A percentile compares a stretch with the other conserved stretches of the same genome.
Conservation (phyloP, 2,329 filamentous ascomycete species). For the Decorospora gaudefroyi region DNA sequence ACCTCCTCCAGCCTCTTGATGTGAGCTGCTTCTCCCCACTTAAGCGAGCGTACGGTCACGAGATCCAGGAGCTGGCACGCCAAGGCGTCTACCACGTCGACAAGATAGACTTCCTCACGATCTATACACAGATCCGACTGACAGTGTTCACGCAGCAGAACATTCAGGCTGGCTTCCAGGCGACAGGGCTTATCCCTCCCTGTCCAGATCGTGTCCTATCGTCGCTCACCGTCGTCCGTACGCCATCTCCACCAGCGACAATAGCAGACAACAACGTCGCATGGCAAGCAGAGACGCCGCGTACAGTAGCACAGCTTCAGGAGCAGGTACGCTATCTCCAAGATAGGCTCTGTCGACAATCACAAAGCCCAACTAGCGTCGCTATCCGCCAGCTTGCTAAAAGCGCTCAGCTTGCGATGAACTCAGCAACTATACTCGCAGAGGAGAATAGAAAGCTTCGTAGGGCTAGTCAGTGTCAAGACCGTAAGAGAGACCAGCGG, state of each 20-base stretch:
- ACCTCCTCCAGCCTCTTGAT: conserved; percentile 50
- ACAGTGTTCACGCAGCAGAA: conserved; percentile 15
- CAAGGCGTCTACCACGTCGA: conserved; percentile 37
- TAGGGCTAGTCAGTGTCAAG: no score
- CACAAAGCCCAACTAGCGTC: conserved; percentile 22
- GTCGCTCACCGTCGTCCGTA: no score
- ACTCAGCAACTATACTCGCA: no score
- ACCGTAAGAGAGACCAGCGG: no score
- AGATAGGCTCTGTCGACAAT: conserved; percentile 16
- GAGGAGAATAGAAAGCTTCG: no score
- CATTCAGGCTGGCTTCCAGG: conserved; percentile 21
- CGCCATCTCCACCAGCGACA: conserved; percentile 21
- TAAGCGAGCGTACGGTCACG: conserved; percentile 39
- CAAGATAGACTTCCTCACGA: conserved; percentile 29
- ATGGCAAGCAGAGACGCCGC: conserved; percentile 25
- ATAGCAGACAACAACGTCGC: neutral
- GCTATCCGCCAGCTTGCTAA: conserved; percentile 24
- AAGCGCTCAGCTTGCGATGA: conserved; percentile 16
- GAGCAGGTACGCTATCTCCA: conserved; percentile 21
- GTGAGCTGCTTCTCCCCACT: conserved; percentile 46
- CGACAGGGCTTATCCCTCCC: no score
- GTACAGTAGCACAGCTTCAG: conserved; percentile 25
- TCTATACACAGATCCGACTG: neutral
- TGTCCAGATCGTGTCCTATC: no score
- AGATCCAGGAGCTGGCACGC: conserved; percentile 37